These are phyloP conservation scores for Protomyces inundatus DNA, from an alignment of 1,139 yeast genomes.

Conservation along the genomic window DNA sequence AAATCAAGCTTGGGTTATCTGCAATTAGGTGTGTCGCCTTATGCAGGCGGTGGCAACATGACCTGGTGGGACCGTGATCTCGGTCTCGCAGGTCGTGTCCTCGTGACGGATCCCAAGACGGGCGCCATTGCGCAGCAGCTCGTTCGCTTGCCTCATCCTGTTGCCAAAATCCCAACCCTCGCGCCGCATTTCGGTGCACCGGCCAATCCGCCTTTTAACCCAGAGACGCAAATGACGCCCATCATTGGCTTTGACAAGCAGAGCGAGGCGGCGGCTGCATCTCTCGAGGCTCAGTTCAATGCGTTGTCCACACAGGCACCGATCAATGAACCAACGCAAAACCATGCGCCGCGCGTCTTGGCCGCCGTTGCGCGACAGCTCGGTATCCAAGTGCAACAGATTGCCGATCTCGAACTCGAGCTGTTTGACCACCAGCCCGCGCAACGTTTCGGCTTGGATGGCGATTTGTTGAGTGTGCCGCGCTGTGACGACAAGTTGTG, in stretches of 20 bases:
- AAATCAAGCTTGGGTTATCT: slow-evolving; percentile 64
- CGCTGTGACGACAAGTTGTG: slow-evolving; percentile 89
- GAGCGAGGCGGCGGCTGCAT: slow-evolving; percentile 20
- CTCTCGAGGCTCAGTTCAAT: slow-evolving; percentile 11
- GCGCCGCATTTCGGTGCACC: slow-evolving; percentile 92
- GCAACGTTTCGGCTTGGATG: slow-evolving; percentile 77
- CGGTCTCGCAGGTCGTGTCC: slow-evolving; percentile 85
- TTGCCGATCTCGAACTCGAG: slow-evolving; percentile 81
- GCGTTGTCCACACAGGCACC: background rate
- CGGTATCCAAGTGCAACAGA: slow-evolving; percentile 45
- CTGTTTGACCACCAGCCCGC: slow-evolving; percentile 82
- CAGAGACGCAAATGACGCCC: slow-evolving; percentile 82
- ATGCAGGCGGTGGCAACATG: slow-evolving; percentile 79
- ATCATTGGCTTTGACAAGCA: slow-evolving; percentile 57
- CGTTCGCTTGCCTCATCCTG: slow-evolving; percentile 74
- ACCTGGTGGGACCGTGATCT: slow-evolving; percentile 91
- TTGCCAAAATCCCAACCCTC: slow-evolving; percentile 84
- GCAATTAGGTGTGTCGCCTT: slow-evolving; percentile 87
- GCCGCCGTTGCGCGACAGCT: slow-evolving; percentile 65
- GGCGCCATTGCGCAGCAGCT: slow-evolving; percentile 60
- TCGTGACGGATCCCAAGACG: slow-evolving; percentile 49
- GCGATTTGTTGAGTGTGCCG: slow-evolving; percentile 86
- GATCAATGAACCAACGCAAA: slow-evolving; percentile 44
- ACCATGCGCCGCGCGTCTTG: slow-evolving; percentile 66
- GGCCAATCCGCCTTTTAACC: slow-evolving; percentile 73